Evolutionary conservation across 176 grass and related monocot genomes (phyloP), one percentile per base, ranked within the genome.

Genomic region (Phyllostachys edulis): DNA sequence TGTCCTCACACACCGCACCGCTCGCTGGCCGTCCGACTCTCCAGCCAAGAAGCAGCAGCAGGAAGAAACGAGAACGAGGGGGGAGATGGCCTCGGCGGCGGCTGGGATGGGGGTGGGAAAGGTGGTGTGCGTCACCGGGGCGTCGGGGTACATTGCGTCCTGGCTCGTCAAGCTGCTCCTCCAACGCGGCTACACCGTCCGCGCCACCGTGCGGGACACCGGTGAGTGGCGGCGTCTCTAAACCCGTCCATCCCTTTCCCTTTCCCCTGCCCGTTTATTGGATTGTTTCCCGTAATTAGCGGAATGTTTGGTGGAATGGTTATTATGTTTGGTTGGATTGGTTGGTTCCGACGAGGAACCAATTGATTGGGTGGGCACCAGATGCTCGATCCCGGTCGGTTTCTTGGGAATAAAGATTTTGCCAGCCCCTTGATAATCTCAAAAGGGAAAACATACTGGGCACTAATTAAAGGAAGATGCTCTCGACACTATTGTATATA

Each of bases 61-160:
- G 68, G 38, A 23, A 12, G 38, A 27, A 26, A 4, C 21, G 21
- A 5, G 37, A 9, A 18, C 38, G 57, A 49, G 39, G 10, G 12
- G 38, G 47, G 38, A 2, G 47, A 90, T 82, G 68, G 83, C 67
- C 62, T 81, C 77, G 0, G 49, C 47, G 24, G 57, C 61, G 42
- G 54, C 27, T 27, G 42, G 4, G 37, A 6, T 9, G 1, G 69
- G 77, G 57, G 2, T 9, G 27, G 88, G 88, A 57, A 90, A 87
- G 79, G 17, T 87, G 66, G 80, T 83, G 46, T 90, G 88, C 80
- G 88, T 90, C 38, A 89, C 88, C 39, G 88, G 88, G 37, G 84
- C 84, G 18, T 90, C 88, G 4, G 84, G 88, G 4, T 90, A 83
- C 88, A 90, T 90, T 74, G 88, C 88, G 27, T 90, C 88, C 4